Evolutionary conservation across 371 early-diverging fungal genomes (phyloP), one percentile per base, ranked within the genome.

Genomic region (Saksenaea oblongispora): DNA sequence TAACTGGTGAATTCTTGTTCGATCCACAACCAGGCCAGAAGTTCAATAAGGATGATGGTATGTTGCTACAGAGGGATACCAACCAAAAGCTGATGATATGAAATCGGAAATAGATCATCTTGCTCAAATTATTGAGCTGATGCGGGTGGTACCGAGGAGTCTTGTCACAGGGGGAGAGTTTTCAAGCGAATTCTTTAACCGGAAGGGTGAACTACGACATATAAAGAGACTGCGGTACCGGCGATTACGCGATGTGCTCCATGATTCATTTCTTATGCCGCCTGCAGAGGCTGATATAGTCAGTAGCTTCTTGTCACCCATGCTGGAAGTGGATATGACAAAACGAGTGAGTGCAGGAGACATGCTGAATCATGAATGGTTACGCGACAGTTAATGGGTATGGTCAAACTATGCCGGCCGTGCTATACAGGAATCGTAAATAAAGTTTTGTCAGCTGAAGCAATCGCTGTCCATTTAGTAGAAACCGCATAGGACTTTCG

Each of bases 1-100:
- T 97, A 26, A 96, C 97, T 0, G 95, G 97, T 35, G 96, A 97
- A 68, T 98, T 92, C 63, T 75, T 97, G 58, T 97, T 97, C 83
- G 95, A 97, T 78, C 96, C 98, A 27, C 90, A 91, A 64, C 79
- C 90, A 22, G 96, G 95, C n/a, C 63, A 76, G 14, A 71, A 88
- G 47, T 97, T 91, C 70, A 86, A 82, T 35, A 97, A 97, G 72
- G 92, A 97, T 71, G 97, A 96, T 73, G 93, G 93, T 90, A 64
- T 54, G 55, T 41, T 9, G 18, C 34, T 9, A 26, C 14, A 34
- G 5, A 5, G 13, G 15, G 11, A 26, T 42, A 34, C 14, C 27
- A 17, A n/a, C 14, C 28, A 42, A 31, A 14, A 24, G 51, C 54
- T 58, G n/a, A 67, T 24, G 9, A 15, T 2, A 9, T 35, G 11